Base-by-base conservation (phyloP, 208 protist species). In the Trypanosoma cruzi region DNA sequence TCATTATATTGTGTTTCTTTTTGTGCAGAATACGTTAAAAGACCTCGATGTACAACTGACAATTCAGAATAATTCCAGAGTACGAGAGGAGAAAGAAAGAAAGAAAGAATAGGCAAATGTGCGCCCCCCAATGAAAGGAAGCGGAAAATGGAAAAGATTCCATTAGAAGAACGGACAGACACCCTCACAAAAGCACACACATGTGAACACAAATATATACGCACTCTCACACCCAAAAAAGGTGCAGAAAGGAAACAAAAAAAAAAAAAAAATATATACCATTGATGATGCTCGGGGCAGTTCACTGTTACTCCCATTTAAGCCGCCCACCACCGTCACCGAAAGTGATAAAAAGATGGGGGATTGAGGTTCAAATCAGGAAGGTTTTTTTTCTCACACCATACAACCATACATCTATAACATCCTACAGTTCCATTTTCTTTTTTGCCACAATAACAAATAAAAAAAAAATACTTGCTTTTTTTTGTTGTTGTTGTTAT, bases 401-500 rank as follows among this genome's bases (percentile, higher is more conserved):
- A n/a, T n/a, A n/a, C n/a, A n/a, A n/a, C 29, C 34, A 40, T 29
- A 61, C 14, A 24, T 3, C 5, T 29, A 28, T 48, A 24, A 29
- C 14, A 6, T 67, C 36, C n/a, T 28, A 13, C 7, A 48, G 42
- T 49, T 34, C 46, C 10, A 60, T 59, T 6, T 32, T 31, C n/a
- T 73, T 75, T 29, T 60, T 77, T 69, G 36, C n/a, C n/a, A n/a
- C n/a, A n/a, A n/a, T n/a, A n/a, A n/a, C n/a, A n/a, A n/a, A n/a
- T n/a, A n/a, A n/a, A n/a, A n/a, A n/a, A n/a, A n/a, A n/a, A n/a
- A n/a, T n/a, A n/a, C n/a, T n/a, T n/a, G n/a, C n/a, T n/a, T 74
- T 55, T 71, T 42, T 42, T 52, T 75, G n/a, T 54, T 32, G 4
- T 69, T 75, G 32, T 63, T n/a, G n/a, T n/a, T n/a, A 4, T 49